These are phyloP conservation scores for Erythrophleum ivorense DNA, from an alignment of 331 rosid species.

Conservation along the genomic window DNA sequence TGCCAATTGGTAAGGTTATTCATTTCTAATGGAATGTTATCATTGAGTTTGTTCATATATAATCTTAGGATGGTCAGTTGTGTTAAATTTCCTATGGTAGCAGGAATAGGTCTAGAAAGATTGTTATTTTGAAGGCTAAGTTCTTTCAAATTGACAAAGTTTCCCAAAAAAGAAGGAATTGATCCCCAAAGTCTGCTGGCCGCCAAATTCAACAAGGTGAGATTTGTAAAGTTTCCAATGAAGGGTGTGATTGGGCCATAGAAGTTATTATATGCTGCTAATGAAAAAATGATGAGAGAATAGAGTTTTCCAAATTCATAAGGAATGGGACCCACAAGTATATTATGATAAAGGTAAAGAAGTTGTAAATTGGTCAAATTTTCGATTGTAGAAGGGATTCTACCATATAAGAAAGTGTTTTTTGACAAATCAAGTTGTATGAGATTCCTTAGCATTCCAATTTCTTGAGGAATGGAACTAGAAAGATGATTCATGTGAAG, in stretches of 20 bases:
- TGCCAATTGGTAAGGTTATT: not conserved
- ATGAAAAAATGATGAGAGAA: constrained; percentile 17
- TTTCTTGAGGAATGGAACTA: constrained; percentile 1
- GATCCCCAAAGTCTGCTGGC: not conserved
- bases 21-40: constrained; percentile 11
- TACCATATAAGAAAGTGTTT: not conserved
- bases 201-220: not conserved
- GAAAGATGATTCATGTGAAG: not conserved
- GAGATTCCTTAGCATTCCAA: too few relatives aligned
- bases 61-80: constrained; percentile 4
- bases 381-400: constrained; percentile 10
- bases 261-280: not conserved
- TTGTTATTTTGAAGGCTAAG: constrained; percentile 23
- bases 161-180: not conserved
- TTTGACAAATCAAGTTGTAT: too few relatives aligned
- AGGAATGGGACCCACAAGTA: constrained; percentile 41
- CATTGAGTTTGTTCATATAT: constrained; percentile 21
- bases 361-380: constrained; percentile 28
- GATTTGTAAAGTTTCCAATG: constrained; percentile 16
- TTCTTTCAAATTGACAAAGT: constrained; percentile 4
- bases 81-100: too few relatives aligned
- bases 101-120: too few relatives aligned
- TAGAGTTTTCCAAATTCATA: constrained; percentile 14
- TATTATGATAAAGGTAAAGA: constrained; percentile 23
- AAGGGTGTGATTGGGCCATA: constrained; percentile 36